Evolutionary conservation across 768 basidiomycete species (phyloP).

Genomic region (Crepidotus variabilis): DNA sequence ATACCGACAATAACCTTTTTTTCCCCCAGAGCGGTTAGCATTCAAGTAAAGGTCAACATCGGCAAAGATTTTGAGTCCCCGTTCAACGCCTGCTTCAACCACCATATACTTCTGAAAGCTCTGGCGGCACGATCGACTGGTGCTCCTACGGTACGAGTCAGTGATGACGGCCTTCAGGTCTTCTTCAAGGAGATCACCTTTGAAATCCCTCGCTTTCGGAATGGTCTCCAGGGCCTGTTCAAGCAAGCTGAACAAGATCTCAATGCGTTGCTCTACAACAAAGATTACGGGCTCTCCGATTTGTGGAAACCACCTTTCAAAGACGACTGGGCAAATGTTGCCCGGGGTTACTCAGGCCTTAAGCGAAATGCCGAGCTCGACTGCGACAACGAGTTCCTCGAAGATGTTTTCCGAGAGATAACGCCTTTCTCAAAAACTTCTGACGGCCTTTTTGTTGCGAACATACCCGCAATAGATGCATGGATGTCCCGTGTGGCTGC

Average conservation of each 20-base stretch:
- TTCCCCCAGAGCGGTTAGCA: not conserved
- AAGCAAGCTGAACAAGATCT: not conserved
- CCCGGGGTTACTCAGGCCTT: not conserved
- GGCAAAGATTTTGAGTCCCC: not conserved
- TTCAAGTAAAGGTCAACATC: not conserved
- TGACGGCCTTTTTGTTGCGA: not conserved
- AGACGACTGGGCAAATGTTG: conserved; percentile 2
- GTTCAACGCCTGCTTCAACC: not conserved
- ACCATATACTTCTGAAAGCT: not conserved
- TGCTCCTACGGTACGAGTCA: not conserved
- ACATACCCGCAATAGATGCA: not conserved
- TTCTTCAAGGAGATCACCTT: conserved; percentile 1
- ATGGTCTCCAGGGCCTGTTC: not conserved
- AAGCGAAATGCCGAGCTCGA: not conserved
- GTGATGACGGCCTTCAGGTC: not conserved
- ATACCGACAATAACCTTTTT: not conserved
- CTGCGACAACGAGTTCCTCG: not conserved
- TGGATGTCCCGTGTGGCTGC: not conserved
- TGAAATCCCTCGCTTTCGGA: not conserved
- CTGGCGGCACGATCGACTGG: not conserved
- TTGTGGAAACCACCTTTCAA: not conserved
- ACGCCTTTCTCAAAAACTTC: not conserved
- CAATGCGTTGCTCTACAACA: not conserved
- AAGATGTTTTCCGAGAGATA: not conserved
- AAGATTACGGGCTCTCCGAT: not conserved